Percentiles rank a stretch among this genome's conserved stretches.
Evolutionary conservation across 495 filamentous ascomycete genomes (phyloP).

Genomic region (Neurospora hispaniola): DNA sequence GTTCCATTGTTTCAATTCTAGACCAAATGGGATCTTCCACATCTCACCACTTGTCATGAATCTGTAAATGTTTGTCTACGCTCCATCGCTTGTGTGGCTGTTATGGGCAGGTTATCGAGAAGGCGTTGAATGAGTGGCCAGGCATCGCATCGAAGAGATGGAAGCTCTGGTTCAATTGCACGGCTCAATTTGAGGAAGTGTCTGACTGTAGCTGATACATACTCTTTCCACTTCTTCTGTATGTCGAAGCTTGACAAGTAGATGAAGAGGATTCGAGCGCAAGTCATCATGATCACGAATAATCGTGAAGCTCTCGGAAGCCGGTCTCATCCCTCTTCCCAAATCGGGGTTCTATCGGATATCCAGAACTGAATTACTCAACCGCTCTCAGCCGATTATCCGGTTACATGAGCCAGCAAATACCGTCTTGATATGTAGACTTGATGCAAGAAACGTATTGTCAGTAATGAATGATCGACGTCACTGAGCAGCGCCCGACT

Average conservation of each 20-base stretch:
- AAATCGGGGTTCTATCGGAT: background rate
- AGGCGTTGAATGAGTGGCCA: background rate
- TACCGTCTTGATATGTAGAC: background rate
- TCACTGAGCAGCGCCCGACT: background rate
- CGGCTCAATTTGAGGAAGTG: background rate
- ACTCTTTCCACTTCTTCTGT: background rate
- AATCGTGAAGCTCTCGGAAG: background rate
- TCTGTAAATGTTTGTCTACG: background rate
- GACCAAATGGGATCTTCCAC: background rate
- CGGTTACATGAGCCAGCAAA: background rate
- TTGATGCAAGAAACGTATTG: background rate
- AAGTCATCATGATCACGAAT: background rate
- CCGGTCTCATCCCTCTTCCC: background rate
- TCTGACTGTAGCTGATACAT: background rate
- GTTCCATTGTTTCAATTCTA: background rate
- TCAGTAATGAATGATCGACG: background rate
- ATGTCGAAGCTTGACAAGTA: background rate
- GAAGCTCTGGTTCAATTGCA: background rate
- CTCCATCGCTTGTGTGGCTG: background rate
- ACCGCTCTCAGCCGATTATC: background rate
- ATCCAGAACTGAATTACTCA: background rate
- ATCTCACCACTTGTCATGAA: background rate
- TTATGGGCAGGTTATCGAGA: background rate
- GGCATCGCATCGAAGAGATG: background rate
- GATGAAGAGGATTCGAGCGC: background rate